A percentile compares a stretch with the other conserved stretches of the same genome.
These are phyloP conservation scores for Xylaria sp. DNA, from an alignment of 2,329 filamentous ascomycete species.

Conservation along the genomic window DNA sequence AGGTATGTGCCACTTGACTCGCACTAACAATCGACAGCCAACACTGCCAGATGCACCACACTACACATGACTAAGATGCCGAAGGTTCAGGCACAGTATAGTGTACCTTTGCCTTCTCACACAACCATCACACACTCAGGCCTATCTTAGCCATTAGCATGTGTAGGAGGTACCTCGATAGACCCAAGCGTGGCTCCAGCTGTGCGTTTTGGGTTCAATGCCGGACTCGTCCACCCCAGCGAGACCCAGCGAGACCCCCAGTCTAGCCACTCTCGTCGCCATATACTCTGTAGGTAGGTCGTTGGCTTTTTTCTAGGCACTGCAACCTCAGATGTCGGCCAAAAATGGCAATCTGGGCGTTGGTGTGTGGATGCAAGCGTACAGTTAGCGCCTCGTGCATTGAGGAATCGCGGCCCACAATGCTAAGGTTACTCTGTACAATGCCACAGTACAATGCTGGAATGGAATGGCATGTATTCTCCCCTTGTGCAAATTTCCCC, in stretches of 20 bases:
- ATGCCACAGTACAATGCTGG: no score
- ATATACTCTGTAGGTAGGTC: neutral
- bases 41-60: neutral
- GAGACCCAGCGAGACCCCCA: slow-evolving; percentile 17
- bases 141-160: slow-evolving; percentile 2
- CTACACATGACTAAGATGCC: slow-evolving; percentile 31
- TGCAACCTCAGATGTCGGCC: slow-evolving; percentile 35
- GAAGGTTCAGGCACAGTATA: neutral
- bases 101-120: neutral
- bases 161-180: neutral
- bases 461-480: slow-evolving; percentile 15
- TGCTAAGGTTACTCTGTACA: neutral
- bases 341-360: slow-evolving; percentile 37
- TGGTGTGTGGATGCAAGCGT: slow-evolving; percentile 48
- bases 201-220: slow-evolving; percentile 37
- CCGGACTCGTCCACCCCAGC: slow-evolving; percentile 29
- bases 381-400: slow-evolving; percentile 6
- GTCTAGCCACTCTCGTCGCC: slow-evolving; percentile 35
- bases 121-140: neutral
- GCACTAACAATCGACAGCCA: slow-evolving; percentile 25
- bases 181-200: slow-evolving; percentile 14
- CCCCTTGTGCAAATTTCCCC: slow-evolving; percentile 48
- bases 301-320: slow-evolving; percentile 31
- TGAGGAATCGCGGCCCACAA: slow-evolving; percentile 7
- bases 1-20: slow-evolving; percentile 8